Evolutionary conservation across 2,329 filamentous ascomycete species (phyloP), one percentile per base, ranked within the genome.

Genomic region (Dryadomyces quercivorus): DNA sequence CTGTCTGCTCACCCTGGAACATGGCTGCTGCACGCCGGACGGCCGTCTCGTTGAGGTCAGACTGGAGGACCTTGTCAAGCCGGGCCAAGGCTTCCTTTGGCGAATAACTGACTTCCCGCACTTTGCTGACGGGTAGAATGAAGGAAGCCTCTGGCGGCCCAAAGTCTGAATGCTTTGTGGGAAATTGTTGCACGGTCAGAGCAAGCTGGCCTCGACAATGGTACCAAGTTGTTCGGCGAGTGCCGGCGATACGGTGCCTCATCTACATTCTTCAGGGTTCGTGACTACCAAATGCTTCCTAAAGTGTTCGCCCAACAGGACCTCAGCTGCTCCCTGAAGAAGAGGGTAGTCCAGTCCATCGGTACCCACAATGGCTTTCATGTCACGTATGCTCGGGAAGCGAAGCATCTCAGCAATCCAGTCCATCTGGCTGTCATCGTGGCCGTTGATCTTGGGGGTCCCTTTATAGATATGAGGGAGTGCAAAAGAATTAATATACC

Each of bases 201-300:
- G 57, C 2, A 71, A 58, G 58, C 72, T 67, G 1, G 61, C 58
- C 1, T 72, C 67, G 0, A 75, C 69, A 0, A 77, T 62, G 0
- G 55, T 57, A 0, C 78, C 61, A 2, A 79, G 52, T 0, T 60
- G 59, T 58, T 81, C 60, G 0, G 69, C 64, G 0, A 74, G 63
- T 67, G 58, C 79, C 79, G 82, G 0, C 78, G 70, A 5, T 73
- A 65, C 0, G 78, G 76, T 51, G 78, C 72, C 0, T 75, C 75
- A 48, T 83, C 78, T 0, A 83, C 65, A 0, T 69, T 58, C 7
- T 68, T 64, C 42, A 77, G 73, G 0, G 67, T 54, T 0, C 80
- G n/a, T n/a, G n/a, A n/a, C n/a, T n/a, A n/a, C n/a, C n/a, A n/a
- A n/a, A n/a, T n/a, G n/a, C n/a, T n/a, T n/a, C n/a, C n/a, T n/a